Base-by-base conservation (phyloP, 352 stramenopile genomes). In the Globisporangium uncinulatum region DNA sequence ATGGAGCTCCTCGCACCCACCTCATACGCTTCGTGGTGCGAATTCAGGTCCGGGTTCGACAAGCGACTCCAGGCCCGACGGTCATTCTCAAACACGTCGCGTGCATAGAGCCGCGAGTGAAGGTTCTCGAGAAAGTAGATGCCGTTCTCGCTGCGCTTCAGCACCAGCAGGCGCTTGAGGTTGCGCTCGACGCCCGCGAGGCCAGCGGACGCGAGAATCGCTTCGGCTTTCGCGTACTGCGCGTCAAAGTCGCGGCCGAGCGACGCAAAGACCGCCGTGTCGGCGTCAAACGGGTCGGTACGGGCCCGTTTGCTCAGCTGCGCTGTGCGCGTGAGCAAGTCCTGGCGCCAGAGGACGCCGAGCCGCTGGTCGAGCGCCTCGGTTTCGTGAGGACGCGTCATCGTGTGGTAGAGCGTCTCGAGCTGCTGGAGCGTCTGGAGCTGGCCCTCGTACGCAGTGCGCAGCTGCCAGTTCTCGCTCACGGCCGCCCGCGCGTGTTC, bases 381-480 rank as follows among this genome's bases (percentile, higher is more conserved):
- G n/a, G n/a, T n/a, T n/a, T n/a, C 24, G 24, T 29, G 24, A 29
- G 24, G 24, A 29, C 24, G 24, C 20, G 20, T 51, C 20, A 10
- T 51, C 6, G 21, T 24, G 45, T 17, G 31, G 53, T 73, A 76
- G 36, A 65, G 65, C 15, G 59, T 56, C 41, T 79, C 67, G 24
- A 76, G 66, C 41, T 66, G 44, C 45, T 74, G 71, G 10, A 70
- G 54, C 3, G 69, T 60, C 29, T 66, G 65, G 1, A 79, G 62
- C 53, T 79, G 67, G 56, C 65, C 54, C 59, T 79, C 70, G 34
- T 67, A 66, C 54, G 71, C 57, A 1, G 44, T 42, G 2, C 68
- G 61, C 9, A 79, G 59, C 1, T 63, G 56, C 58, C 66, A 61
- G 59, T 79, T 79, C 44, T 79, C 57, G 24, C 61, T 50, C 54